Conservation (phyloP, 2,329 filamentous ascomycete genomes). For the Moelleriella libera region DNA sequence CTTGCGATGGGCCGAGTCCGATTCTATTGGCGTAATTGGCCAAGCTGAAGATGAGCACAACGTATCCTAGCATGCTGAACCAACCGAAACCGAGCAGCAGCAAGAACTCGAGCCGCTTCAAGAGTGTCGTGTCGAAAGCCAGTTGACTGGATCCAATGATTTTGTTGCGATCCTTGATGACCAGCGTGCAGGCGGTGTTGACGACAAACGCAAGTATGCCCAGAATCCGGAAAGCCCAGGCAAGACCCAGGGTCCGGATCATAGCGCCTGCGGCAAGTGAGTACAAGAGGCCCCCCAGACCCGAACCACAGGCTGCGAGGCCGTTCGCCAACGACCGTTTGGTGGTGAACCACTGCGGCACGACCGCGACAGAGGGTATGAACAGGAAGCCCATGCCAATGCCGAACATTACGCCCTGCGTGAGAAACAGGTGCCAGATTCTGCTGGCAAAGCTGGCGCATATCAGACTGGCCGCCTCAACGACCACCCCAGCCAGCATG, state of each 20-base stretch:
- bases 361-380: conserved; percentile 50
- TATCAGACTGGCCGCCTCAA: conserved; percentile 52
- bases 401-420: conserved; percentile 66
- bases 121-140: conserved; percentile 50
- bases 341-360: conserved; percentile 62
- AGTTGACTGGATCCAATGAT: conserved; percentile 51
- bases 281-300: conserved; percentile 61
- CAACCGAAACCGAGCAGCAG: conserved; percentile 54
- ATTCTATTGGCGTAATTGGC: conserved; percentile 59
- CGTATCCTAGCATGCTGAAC: conserved; percentile 60
- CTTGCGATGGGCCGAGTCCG: conserved; percentile 52
- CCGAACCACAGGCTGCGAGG: conserved; percentile 53
- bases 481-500: conserved; percentile 47
- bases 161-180: conserved; percentile 60
- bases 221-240: conserved; percentile 53
- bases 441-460: conserved; percentile 53
- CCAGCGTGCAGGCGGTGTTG: conserved; percentile 46
- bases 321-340: conserved; percentile 57
- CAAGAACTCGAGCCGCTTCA: conserved; percentile 47
- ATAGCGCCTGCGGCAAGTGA: conserved; percentile 54
- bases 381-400: conserved; percentile 66
- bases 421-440: conserved; percentile 65
- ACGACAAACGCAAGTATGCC: conserved; percentile 50
- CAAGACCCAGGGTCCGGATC: conserved; percentile 47
- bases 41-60: conserved; percentile 63